A percentile compares a stretch with the other conserved stretches of the same genome.
Evolutionary conservation across 2,329 filamentous ascomycete genomes (phyloP).

Genomic region (Epichloe typhina): DNA sequence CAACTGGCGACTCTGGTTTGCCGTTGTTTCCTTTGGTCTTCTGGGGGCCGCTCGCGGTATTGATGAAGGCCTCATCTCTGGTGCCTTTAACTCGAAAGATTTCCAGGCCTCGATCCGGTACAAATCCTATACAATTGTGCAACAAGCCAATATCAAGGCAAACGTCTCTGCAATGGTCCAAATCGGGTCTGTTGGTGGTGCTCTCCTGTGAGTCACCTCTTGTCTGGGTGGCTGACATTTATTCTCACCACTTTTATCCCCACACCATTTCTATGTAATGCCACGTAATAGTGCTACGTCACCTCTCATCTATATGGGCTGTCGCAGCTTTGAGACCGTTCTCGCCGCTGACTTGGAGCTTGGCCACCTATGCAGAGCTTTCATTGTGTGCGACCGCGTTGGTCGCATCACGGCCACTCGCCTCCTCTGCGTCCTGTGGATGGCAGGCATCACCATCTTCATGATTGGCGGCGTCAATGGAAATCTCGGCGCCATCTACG

Average conservation of each 20-base stretch:
- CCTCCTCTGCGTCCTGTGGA: slow-evolving; percentile 43
- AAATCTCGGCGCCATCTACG: slow-evolving; percentile 44
- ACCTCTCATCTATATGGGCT: no score
- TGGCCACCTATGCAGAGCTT: slow-evolving; percentile 28
- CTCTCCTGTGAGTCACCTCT: slow-evolving; percentile 33
- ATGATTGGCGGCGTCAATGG: slow-evolving; percentile 38
- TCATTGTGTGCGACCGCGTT: slow-evolving; percentile 44
- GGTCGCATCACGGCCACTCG: slow-evolving; percentile 51
- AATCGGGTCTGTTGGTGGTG: slow-evolving; percentile 60
- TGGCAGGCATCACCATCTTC: slow-evolving; percentile 44
- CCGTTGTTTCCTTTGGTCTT: slow-evolving; percentile 59
- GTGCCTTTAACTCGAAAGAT: slow-evolving; percentile 53
- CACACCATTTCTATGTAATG: not conserved
- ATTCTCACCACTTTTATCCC: not conserved
- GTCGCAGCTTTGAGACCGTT: not conserved
- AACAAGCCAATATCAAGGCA: slow-evolving; percentile 54
- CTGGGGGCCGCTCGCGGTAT: slow-evolving; percentile 66
- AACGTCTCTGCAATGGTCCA: slow-evolving; percentile 77
- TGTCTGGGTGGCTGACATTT: not conserved
- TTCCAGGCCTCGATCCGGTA: slow-evolving; percentile 50
- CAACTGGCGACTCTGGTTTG: slow-evolving; percentile 70
- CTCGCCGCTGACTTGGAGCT: not conserved
- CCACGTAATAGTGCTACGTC: not conserved
- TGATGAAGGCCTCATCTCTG: slow-evolving; percentile 69
- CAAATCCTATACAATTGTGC: slow-evolving; percentile 33